Base-by-base conservation (phyloP, 352 stramenopile genomes). In the Lagenidium sp. region DNA sequence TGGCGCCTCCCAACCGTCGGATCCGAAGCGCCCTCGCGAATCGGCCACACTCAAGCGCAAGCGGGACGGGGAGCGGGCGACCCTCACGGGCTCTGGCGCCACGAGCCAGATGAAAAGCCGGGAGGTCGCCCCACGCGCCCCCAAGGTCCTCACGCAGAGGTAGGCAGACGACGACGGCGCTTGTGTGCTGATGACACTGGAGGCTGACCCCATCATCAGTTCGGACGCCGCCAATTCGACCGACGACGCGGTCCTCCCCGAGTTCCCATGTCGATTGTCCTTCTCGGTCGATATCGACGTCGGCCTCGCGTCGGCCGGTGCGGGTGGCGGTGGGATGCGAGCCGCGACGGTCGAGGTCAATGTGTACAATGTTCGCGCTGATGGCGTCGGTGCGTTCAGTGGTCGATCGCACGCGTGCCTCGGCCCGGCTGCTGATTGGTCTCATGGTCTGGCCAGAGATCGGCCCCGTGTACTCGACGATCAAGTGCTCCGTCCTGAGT, bases 231-330 rank as follows among this genome's bases (percentile, higher is more conserved):
- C n/a, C n/a, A n/a, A n/a, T n/a, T n/a, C n/a, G n/a, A n/a, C n/a
- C n/a, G 8, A 32, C 28, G 55, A 62, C 19, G 63, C 68, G 18
- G 40, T 90, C 25, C 52, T 90, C 16, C 74, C 79, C 1, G 56
- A 65, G 18, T 75, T 82, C 23, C 68, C 70, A 10, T 55, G 85
- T 19, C 68, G 73, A 12, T 45, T 85, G 12, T 61, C 67, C 24
- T 91, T 88, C 24, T 70, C 57, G 7, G 68, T 84, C 2, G 71
- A 87, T 49, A 76, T 87, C 23, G 62, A 80, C n/a, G n/a, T n/a
- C n/a, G n/a, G n/a, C n/a, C n/a, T n/a, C n/a, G n/a, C n/a, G n/a
- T n/a, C n/a, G n/a, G n/a, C n/a, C n/a, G n/a, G n/a, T 20, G 61
- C 47, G 1, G 41, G 36, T 32, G 28, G 8, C 28, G 28, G 28